Conservation (phyloP, 164 flowering plant species). For the Saururus chinensis region DNA sequence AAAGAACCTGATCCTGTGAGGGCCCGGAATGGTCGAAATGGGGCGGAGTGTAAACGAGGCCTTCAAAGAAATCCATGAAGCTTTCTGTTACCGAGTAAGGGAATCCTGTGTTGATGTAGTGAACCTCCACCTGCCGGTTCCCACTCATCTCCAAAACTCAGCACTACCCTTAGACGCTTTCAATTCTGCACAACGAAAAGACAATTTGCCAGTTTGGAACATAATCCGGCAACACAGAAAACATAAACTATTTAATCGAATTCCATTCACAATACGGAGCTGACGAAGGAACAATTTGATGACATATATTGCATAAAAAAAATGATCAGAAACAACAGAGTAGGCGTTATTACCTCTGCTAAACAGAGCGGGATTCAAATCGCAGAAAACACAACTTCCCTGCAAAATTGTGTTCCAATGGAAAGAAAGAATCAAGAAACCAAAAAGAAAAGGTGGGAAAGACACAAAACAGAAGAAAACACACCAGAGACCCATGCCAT, state of each 20-base stretch:
- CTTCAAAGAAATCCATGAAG: slow-evolving; percentile 71
- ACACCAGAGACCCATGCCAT: too few relatives aligned
- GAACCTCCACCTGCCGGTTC: slow-evolving; percentile 49
- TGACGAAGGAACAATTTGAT: not conserved
- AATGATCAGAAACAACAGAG: not conserved
- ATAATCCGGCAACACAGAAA: slow-evolving; percentile 5
- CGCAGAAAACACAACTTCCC: too few relatives aligned
- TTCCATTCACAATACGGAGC: not conserved
- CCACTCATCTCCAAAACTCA: slow-evolving; percentile 30
- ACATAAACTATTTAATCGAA: not conserved
- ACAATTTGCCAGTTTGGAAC: not conserved
- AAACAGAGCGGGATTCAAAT: too few relatives aligned
- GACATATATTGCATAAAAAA: not conserved
- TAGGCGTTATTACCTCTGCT: not conserved
- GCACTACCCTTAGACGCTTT: too few relatives aligned
- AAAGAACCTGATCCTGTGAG: slow-evolving; percentile 45
- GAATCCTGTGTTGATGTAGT: slow-evolving; percentile 63
- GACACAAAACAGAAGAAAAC: too few relatives aligned
- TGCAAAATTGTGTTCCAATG: too few relatives aligned
- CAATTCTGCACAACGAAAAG: not conserved
- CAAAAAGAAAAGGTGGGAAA: too few relatives aligned
- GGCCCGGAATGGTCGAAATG: slow-evolving; percentile 28
- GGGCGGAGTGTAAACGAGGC: slow-evolving; percentile 32
- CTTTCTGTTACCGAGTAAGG: slow-evolving; percentile 57
- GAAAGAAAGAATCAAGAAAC: too few relatives aligned